phyloP scores from a whole-genome alignment of 495 filamentous ascomycete species.

The Lophium mytilinum region DNA sequence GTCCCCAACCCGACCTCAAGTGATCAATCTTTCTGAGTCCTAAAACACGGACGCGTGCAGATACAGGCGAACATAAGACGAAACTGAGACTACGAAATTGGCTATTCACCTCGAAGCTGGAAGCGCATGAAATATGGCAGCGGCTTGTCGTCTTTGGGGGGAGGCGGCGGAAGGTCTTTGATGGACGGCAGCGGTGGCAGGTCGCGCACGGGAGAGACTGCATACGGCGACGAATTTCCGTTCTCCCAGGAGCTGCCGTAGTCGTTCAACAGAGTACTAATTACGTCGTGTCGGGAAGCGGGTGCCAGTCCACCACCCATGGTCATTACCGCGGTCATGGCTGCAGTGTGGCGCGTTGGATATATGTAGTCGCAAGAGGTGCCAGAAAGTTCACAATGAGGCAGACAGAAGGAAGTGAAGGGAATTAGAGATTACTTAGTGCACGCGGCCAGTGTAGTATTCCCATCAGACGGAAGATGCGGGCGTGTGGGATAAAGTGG shows the following conservation, averaged over 20 bases:
- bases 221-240: slow-evolving; percentile 10
- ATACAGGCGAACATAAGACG: background rate
- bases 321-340: slow-evolving; percentile 13
- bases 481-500: background rate
- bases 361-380: background rate
- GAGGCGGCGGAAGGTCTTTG: slow-evolving; percentile 24
- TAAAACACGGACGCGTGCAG: background rate
- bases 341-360: background rate
- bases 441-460: background rate
- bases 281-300: slow-evolving; percentile 19
- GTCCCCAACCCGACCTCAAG: background rate
- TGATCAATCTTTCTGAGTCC: background rate
- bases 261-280: slow-evolving; percentile 22
- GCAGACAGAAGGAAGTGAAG: background rate
- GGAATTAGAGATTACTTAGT: background rate
- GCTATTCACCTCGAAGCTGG: slow-evolving; percentile 18
- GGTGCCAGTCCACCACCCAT: slow-evolving; percentile 8
- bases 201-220: slow-evolving; percentile 4
- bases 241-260: slow-evolving; percentile 17
- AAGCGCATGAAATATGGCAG: slow-evolving; percentile 5
- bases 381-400: background rate
- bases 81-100: background rate
- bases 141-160: slow-evolving; percentile 9
- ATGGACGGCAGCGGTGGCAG: background rate
- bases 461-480: background rate